These are phyloP conservation scores for Metarhizium anisopliae DNA, from an alignment of 2,329 filamentous ascomycete genomes.

Conservation along the genomic window DNA sequence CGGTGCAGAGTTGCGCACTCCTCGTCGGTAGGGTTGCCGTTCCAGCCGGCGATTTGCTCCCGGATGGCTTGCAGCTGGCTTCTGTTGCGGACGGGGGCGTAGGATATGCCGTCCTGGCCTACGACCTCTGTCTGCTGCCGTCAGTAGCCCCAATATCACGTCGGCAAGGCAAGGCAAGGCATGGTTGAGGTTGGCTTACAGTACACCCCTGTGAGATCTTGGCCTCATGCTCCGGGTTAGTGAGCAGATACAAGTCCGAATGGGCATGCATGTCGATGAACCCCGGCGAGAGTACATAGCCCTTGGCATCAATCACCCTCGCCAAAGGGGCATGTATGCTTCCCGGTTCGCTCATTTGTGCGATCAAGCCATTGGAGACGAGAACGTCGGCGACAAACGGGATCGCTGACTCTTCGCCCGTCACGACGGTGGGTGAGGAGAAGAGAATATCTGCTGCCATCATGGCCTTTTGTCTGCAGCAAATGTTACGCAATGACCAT, in stretches of 20 bases:
- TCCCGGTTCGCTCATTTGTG: conserved; percentile 11
- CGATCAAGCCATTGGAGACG: conserved; percentile 11
- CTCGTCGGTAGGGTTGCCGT: conserved; percentile 15
- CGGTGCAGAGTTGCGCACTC: conserved; percentile 11
- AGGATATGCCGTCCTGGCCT: conserved; percentile 16
- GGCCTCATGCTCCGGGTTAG: conserved; percentile 13
- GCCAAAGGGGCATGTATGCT: conserved; percentile 6
- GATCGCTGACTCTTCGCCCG: conserved; percentile 11
- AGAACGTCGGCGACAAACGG: conserved; percentile 15
- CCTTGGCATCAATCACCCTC: conserved; percentile 11
- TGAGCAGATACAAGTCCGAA: conserved; percentile 16
- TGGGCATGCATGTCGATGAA: conserved; percentile 19
- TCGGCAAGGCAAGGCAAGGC: neutral
- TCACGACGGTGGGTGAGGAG: conserved; percentile 13
- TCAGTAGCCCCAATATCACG: neutral
- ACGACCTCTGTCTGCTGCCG: conserved; percentile 13
- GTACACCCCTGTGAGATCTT: conserved; percentile 17
- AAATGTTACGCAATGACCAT: neutral
- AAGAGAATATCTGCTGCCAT: conserved; percentile 10
- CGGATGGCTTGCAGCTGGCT: conserved; percentile 12
- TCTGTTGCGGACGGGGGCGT: conserved; percentile 11
- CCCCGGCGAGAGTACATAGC: conserved; percentile 12
- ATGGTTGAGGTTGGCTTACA: conserved; percentile 5
- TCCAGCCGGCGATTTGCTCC: conserved; percentile 16
- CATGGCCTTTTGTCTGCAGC: neutral